These are phyloP conservation scores for Aspergillus baeticus DNA, from an alignment of 495 filamentous ascomycete species.

Conservation along the genomic window DNA sequence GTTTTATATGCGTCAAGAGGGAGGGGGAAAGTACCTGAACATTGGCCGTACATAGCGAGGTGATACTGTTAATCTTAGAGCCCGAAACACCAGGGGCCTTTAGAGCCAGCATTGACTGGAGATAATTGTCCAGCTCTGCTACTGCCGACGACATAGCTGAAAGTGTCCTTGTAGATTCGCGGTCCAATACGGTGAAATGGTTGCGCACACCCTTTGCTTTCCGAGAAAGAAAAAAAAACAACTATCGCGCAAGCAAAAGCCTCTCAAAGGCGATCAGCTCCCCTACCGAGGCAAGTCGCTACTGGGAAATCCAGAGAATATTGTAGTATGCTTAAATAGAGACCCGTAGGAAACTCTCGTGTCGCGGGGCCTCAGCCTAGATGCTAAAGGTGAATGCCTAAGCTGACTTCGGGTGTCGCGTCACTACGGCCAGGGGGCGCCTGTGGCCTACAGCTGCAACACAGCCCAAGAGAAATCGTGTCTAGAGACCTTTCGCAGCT, in stretches of 20 bases:
- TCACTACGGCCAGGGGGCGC: slow-evolving; percentile 44
- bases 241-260: slow-evolving; percentile 17
- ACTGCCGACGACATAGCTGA: slow-evolving; percentile 72
- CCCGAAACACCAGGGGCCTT: slow-evolving; percentile 94
- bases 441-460: slow-evolving; percentile 47
- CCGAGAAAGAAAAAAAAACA: too few species aligned
- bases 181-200: slow-evolving; percentile 17
- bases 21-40: slow-evolving; percentile 78
- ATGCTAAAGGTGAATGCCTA: slow-evolving; percentile 19
- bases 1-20: too few species aligned
- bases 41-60: slow-evolving; percentile 79
- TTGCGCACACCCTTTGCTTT: too few species aligned
- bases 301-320: slow-evolving; percentile 25
- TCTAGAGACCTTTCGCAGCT: slow-evolving; percentile 30
- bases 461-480: slow-evolving; percentile 39
- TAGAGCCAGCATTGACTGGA: slow-evolving; percentile 86
- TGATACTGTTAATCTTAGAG: slow-evolving; percentile 83
- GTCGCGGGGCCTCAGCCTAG: slow-evolving; percentile 10
- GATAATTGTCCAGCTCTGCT: slow-evolving; percentile 84
- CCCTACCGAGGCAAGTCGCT: slow-evolving; percentile 20
- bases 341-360: slow-evolving; percentile 12
- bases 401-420: slow-evolving; percentile 31
- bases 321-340: slow-evolving; percentile 19
- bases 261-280: slow-evolving; percentile 12
- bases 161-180: slow-evolving; percentile 7